Base-by-base conservation (phyloP, 371 early-diverging fungal genomes). In the Homolaphlyctis polyrhiza region DNA sequence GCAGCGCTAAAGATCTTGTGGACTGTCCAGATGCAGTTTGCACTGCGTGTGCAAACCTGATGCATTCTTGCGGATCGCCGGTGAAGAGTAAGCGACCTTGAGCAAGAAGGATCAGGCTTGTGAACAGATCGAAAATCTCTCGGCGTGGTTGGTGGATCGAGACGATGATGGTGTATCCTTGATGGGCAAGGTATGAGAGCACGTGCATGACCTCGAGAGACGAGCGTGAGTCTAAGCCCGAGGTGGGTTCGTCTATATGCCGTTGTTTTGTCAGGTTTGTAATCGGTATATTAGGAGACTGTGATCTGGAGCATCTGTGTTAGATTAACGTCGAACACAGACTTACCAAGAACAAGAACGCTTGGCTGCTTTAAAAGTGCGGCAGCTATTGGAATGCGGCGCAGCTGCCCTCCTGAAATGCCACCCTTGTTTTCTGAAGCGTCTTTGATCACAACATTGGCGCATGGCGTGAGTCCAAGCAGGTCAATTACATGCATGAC, bases 111-210 rank as follows among this genome's bases (percentile, higher is more conserved):
- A 96, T 75, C 11, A 97, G 76, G 43, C 90, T 86, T 73, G 95
- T 94, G 81, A 98, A 97, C 65, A 93, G 75, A 11, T 89, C 85
- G 57, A 90, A 93, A 61, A 97, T 95, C 64, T 96, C 90, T 21
- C 90, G 87, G 21, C 96, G 84, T 3, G 99, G 99, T 67, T 99
- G 99, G 71, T 98, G 99, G 54, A 98, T 96, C 18, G 97, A 96
- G 60, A 94, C 89, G 1, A 98, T 79, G 25, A 98, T 85, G 0
- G 95, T 96, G 32, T 95, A 89, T 67, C 90, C 90, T 32, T 86
- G 84, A 33, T 87, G 75, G 0, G 97, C 94, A 36, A 98, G 74
- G 0, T 87, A 82, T 0, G 89, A 90, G 30, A 98, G 75, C 21
- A 90, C 87, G 58, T 93, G 89, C 30, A 99, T 84, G 0, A 99